A percentile compares a stretch with the other conserved stretches of the same genome.
Evolutionary conservation across 1,284 basidiomycete species (phyloP).

Genomic region (Papiliotrema flavescens): DNA sequence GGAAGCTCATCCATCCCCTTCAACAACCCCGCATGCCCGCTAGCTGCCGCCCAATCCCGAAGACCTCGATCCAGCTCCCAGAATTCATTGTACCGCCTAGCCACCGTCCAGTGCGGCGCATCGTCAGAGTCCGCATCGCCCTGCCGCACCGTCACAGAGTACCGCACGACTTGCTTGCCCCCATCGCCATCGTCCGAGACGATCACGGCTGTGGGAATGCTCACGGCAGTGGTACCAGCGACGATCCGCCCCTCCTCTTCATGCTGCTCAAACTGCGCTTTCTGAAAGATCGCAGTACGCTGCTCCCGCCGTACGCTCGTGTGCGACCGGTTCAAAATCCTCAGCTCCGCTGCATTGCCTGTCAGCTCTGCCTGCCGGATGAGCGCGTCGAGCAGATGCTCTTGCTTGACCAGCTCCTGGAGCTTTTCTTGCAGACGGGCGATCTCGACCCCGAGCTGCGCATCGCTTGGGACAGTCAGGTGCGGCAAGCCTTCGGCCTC

Average conservation of each 20-base stretch:
- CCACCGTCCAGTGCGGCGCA: conserved; percentile 74
- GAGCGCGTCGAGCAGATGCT: conserved; percentile 74
- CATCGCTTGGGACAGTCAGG: conserved; percentile 75
- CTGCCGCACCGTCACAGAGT: conserved; percentile 88
- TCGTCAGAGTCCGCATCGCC: conserved; percentile 68
- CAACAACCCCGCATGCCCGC: conserved; percentile 28
- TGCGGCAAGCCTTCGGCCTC: conserved; percentile 56
- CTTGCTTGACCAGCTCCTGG: conserved; percentile 70
- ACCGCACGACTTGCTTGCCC: conserved; percentile 84
- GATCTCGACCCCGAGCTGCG: conserved; percentile 80
- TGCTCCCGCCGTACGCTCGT: conserved; percentile 76
- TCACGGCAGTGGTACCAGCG: conserved; percentile 71
- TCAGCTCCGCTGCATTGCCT: conserved; percentile 79
- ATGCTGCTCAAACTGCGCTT: conserved; percentile 84
- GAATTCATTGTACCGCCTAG: conserved; percentile 91
- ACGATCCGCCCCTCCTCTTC: conserved; percentile 77
- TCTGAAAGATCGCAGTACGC: conserved; percentile 80
- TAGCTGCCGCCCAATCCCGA: conserved; percentile 38
- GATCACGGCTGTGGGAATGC: conserved; percentile 68
- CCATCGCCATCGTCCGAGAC: conserved; percentile 64
- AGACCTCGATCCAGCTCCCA: conserved; percentile 79
- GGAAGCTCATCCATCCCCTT: conserved; percentile 75
- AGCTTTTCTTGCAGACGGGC: conserved; percentile 69
- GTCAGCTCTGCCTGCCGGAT: conserved; percentile 92
- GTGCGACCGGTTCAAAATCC: conserved; percentile 74